These are phyloP conservation scores for Allantophomopsis lycopodina DNA, from an alignment of 2,329 filamentous ascomycete genomes.

Conservation along the genomic window DNA sequence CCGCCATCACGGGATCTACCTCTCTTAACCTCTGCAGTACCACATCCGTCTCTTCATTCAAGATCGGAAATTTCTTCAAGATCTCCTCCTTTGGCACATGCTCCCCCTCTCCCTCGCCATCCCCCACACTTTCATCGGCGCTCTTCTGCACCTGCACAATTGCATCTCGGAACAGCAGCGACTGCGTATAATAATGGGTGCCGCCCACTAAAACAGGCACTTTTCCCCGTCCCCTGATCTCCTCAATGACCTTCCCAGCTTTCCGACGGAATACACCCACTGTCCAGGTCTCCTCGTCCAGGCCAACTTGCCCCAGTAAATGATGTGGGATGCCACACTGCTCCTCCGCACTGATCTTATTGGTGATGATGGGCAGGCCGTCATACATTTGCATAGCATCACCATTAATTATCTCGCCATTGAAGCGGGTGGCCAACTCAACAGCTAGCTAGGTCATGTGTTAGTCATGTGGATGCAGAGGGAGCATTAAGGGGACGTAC, in stretches of 20 bases:
- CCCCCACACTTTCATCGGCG: constrained; percentile 22
- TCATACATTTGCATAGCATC: constrained; percentile 97
- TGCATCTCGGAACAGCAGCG: constrained; percentile 67
- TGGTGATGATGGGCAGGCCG: constrained; percentile 87
- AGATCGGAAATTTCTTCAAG: constrained; percentile 47
- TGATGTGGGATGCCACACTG: constrained; percentile 76
- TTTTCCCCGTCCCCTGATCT: constrained; percentile 66
- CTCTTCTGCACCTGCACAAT: constrained; percentile 28
- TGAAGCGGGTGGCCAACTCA: constrained; percentile 67
- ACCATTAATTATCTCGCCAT: constrained; percentile 92
- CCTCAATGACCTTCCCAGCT: constrained; percentile 54
- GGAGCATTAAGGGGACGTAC: constrained; percentile 25
- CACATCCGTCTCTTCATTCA: constrained; percentile 56
- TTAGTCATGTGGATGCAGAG: not conserved
- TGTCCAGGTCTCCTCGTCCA: constrained; percentile 71
- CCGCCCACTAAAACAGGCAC: constrained; percentile 87
- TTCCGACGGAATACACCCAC: constrained; percentile 65
- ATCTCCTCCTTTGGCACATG: constrained; percentile 18
- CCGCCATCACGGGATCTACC: constrained; percentile 81
- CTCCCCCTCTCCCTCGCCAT: constrained; percentile 12
- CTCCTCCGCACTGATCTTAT: constrained; percentile 70
- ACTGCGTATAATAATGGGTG: constrained; percentile 89
- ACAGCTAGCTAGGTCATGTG: constrained; percentile 43
- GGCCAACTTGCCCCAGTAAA: constrained; percentile 63
- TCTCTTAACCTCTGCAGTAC: constrained; percentile 61